A percentile compares a stretch with the other conserved stretches of the same genome.
Evolutionary conservation across 176 grass and related monocot genomes (phyloP).

Genomic region (Oryza glumipatula): DNA sequence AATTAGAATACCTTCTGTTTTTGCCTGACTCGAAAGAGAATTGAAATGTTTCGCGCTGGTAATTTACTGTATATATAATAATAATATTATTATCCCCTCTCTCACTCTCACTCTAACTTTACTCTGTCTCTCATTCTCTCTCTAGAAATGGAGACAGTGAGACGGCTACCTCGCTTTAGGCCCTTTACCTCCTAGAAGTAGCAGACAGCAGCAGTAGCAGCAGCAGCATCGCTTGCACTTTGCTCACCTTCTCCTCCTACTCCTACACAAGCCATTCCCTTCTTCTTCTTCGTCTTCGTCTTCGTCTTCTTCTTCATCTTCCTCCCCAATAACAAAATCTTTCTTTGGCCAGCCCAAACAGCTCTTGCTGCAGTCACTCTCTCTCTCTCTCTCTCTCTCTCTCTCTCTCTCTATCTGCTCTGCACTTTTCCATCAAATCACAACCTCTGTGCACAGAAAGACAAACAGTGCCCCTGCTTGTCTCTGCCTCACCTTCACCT

Average conservation of each 20-base stretch:
- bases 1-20: neutral
- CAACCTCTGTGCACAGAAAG: slow-evolving; percentile 60
- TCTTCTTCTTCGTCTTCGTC: neutral
- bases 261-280: slow-evolving; percentile 26
- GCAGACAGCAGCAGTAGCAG: slow-evolving; percentile 6
- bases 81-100: neutral
- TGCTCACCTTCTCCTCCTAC: neutral
- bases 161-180: slow-evolving; percentile 11
- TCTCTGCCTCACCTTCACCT: slow-evolving; percentile 62
- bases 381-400: neutral
- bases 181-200: slow-evolving; percentile 50
- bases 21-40: neutral
- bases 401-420: neutral
- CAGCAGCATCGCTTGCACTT: slow-evolving; percentile 36
- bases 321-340: neutral
- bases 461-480: slow-evolving; percentile 49
- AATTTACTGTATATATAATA: neutral
- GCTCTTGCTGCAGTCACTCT: slow-evolving; percentile 4
- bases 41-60: neutral
- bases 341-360: slow-evolving; percentile 10
- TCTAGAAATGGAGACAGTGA: slow-evolving; percentile 1
- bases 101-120: slow-evolving; percentile 24
- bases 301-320: neutral
- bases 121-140: neutral
- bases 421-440: slow-evolving; percentile 67